Evolutionary conservation across 1,139 yeast species (phyloP).

Genomic region (Hansenula lynferdii): DNA sequence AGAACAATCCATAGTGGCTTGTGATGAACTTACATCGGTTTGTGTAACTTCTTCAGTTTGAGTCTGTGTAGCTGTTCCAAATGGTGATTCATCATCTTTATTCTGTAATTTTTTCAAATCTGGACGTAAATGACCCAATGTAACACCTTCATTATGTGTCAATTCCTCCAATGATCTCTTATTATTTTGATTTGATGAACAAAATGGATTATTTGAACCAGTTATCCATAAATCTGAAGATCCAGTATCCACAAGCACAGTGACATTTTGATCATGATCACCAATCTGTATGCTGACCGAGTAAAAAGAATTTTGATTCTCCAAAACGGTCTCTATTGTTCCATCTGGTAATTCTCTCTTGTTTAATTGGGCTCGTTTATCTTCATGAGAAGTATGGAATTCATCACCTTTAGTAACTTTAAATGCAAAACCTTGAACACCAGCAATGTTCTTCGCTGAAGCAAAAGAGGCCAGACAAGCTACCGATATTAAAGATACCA

Average conservation of each 20-base stretch:
- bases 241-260: conserved; percentile 64
- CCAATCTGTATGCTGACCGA: conserved; percentile 46
- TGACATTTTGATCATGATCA: conserved; percentile 45
- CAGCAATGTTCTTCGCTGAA: conserved; percentile 12
- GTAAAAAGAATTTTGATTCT: conserved; percentile 45
- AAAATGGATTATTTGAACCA: conserved; percentile 20
- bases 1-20: conserved; percentile 27
- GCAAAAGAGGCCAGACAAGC: conserved; percentile 3
- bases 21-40: background rate
- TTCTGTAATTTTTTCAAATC: background rate
- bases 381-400: conserved; percentile 15
- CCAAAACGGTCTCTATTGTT: conserved; percentile 33
- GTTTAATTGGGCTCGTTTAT: conserved; percentile 21
- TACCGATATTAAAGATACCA: background rate
- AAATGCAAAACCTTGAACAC: conserved; percentile 13
- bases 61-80: too few relatives aligned
- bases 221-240: conserved; percentile 68
- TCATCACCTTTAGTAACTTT: conserved; percentile 25
- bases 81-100: too few relatives aligned
- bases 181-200: background rate
- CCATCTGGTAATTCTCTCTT: conserved; percentile 35
- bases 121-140: background rate
- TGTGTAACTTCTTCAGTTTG: background rate
- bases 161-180: conserved; percentile 3
- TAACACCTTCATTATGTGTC: background rate